Base-by-base conservation (phyloP, 805 yeast genomes). In the Pichia rugopelliculosa region DNA sequence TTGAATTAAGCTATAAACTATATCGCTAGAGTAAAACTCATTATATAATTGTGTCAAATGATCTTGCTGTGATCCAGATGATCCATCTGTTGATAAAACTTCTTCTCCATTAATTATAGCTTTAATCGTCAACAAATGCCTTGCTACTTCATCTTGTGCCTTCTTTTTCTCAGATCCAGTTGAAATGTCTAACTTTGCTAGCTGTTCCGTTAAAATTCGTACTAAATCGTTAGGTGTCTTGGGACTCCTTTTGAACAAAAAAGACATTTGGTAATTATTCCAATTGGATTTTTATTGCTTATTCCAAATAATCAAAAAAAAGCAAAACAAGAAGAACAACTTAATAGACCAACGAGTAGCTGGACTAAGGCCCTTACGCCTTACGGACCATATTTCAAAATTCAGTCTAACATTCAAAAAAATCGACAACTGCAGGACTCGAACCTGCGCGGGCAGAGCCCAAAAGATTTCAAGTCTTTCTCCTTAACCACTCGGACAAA, bases 171-270 rank as follows among this genome's bases (percentile, higher is more conserved):
- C 80, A 8, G 68, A 56, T 3, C 51, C 44, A 27, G 17, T 43
- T 8, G 48, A 24, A 11, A 62, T 53, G 51, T 81, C 86, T 20
- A 84, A 70, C 60, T 84, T 84, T 15, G 72, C 61, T 11, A 89
- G 73, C 58, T 80, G 86, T 42, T 91, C 98, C 53, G 78, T 77
- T 52, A 89, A 72, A 7, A 82, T 79, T 42, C 87, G 75, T 3
- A 88, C 84, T 49, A 89, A 75, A 59, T 91, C 99, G 18, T 77
- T 77, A 2, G 96, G 95, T 1, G 96, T 82, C 64, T 88, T 89
- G 10, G 95, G 96, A 60, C 82, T 87, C 59, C 96, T 76, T 55
- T 88, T 86, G 74, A 93, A 91, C 57, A 93, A 71, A 59, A 91
- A 91, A 12, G 96, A 85, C 96, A 90, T 88, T 44, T 30, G 15